A percentile compares a stretch with the other conserved stretches of the same genome.
These are phyloP conservation scores for Corylus avellana DNA, from an alignment of 306 rosid genomes.

Conservation along the genomic window DNA sequence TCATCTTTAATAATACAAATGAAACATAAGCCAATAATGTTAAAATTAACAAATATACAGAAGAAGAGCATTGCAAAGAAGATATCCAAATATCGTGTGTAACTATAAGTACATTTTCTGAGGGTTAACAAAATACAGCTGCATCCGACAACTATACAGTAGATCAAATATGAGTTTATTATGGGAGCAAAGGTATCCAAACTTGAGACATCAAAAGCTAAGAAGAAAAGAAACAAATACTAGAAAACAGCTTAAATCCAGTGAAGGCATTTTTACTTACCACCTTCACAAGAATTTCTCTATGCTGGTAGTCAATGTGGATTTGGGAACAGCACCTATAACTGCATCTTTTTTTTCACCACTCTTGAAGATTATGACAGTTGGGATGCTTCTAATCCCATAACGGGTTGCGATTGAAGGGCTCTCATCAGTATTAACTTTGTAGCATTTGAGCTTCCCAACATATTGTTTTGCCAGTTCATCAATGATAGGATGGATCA, in stretches of 20 bases:
- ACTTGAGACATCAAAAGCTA: conserved; percentile 30
- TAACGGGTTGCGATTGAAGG: conserved; percentile 65
- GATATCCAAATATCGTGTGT: conserved; percentile 1
- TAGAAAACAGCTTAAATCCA: conserved; percentile 40
- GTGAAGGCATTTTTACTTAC: conserved; percentile 30
- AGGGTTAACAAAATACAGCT: conserved; percentile 19
- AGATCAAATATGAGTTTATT: conserved; percentile 31
- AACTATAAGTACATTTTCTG: conserved; percentile 31
- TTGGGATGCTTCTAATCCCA: conserved; percentile 91
- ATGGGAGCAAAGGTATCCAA: conserved; percentile 36
- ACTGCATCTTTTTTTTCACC: conserved; percentile 88
- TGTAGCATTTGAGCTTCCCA: conserved; percentile 86
- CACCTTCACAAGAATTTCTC: conserved; percentile 78
- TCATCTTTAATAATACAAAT: neutral
- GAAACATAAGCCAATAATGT: neutral
- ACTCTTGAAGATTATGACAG: conserved; percentile 70
- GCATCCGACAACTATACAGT: conserved; percentile 54
- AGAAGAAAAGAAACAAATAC: conserved; percentile 30
- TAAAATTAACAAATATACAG: neutral
- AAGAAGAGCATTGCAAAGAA: neutral
- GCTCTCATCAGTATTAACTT: conserved; percentile 73
- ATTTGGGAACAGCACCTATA: conserved; percentile 87
- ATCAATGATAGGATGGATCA: conserved; percentile 84
- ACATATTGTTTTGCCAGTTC: conserved; percentile 66
- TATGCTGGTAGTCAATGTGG: conserved; percentile 69